Evolutionary conservation across 1,284 basidiomycete species (phyloP).

Genomic region (Pseudozyma flocculosa): DNA sequence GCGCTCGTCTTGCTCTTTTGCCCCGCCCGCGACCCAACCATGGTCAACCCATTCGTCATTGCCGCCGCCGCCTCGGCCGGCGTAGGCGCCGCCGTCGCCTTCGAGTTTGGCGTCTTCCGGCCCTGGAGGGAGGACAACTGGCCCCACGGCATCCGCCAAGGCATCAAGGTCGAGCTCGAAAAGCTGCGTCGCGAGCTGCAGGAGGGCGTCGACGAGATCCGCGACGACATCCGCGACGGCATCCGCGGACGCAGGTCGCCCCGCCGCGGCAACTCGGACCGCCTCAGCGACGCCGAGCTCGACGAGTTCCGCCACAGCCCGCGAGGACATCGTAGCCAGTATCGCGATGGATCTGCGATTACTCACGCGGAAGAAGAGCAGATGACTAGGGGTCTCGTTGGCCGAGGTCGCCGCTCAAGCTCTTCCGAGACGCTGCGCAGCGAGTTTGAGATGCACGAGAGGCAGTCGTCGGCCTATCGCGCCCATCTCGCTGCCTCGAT

Average conservation of each 20-base stretch:
- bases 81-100: constrained; percentile 36
- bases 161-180: constrained; percentile 25
- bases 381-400: too few relatives aligned
- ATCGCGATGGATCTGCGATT: too few relatives aligned
- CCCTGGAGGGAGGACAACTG: constrained; percentile 46
- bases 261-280: constrained; percentile 3
- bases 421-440: constrained; percentile 14
- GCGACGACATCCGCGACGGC: constrained; percentile 3
- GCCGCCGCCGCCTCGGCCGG: constrained; percentile 37
- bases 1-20: too few relatives aligned
- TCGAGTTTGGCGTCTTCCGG: constrained; percentile 41
- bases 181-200: constrained; percentile 27
- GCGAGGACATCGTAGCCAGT: too few relatives aligned
- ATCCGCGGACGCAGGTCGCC: too few relatives aligned
- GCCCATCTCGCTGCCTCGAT: constrained; percentile 19
- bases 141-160: constrained; percentile 36
- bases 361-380: too few relatives aligned
- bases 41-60: constrained; percentile 43
- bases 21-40: too few relatives aligned
- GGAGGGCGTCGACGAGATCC: constrained; percentile 26
- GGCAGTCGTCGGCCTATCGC: constrained; percentile 21
- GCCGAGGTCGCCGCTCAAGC: too few relatives aligned
- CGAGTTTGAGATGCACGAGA: constrained; percentile 42
- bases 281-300: constrained; percentile 28
- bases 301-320: constrained; percentile 23